phyloP scores from a whole-genome alignment of 2,329 filamentous ascomycete genomes.

The Domatiomyces globalis region DNA sequence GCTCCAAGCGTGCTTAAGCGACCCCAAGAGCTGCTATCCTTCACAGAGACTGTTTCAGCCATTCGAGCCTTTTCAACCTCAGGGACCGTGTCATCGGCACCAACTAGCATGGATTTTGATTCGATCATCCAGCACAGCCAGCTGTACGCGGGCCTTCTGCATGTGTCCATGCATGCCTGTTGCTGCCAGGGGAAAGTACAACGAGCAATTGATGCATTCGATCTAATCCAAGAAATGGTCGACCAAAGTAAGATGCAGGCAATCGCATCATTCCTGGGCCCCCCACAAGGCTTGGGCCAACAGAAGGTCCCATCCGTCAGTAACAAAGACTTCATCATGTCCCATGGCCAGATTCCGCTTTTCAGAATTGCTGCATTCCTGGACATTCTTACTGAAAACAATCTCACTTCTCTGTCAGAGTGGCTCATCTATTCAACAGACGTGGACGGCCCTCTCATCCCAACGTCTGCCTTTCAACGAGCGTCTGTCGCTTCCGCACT shows the following conservation, averaged over 20 bases:
- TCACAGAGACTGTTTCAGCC: not conserved
- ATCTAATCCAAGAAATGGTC: slow-evolving; percentile 23
- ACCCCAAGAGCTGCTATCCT: slow-evolving; percentile 2
- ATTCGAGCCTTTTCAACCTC: not conserved
- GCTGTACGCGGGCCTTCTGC: slow-evolving; percentile 20
- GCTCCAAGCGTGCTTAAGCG: slow-evolving; percentile 1
- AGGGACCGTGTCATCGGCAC: not conserved
- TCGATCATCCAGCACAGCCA: slow-evolving; percentile 9
- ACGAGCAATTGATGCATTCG: slow-evolving; percentile 16
- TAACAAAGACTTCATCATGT: slow-evolving; percentile 7
- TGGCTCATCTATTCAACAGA: slow-evolving; percentile 41
- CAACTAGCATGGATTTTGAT: slow-evolving; percentile 5
- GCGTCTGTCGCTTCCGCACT: slow-evolving; percentile 38
- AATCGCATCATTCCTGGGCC: slow-evolving; percentile 13
- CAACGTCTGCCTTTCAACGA: slow-evolving; percentile 31
- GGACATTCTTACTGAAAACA: slow-evolving; percentile 34
- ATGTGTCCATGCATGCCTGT: slow-evolving; percentile 10
- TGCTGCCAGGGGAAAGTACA: slow-evolving; percentile 11
- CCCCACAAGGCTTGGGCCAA: not conserved
- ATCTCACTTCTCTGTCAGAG: slow-evolving; percentile 35
- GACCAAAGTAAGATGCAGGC: slow-evolving; percentile 27
- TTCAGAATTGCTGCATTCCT: slow-evolving; percentile 35
- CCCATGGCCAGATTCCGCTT: slow-evolving; percentile 15
- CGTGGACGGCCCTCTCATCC: slow-evolving; percentile 41
- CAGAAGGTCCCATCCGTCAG: not conserved